Evolutionary conservation across 1,139 yeast genomes (phyloP).

Genomic region (Magnusiomyces fungicola): DNA sequence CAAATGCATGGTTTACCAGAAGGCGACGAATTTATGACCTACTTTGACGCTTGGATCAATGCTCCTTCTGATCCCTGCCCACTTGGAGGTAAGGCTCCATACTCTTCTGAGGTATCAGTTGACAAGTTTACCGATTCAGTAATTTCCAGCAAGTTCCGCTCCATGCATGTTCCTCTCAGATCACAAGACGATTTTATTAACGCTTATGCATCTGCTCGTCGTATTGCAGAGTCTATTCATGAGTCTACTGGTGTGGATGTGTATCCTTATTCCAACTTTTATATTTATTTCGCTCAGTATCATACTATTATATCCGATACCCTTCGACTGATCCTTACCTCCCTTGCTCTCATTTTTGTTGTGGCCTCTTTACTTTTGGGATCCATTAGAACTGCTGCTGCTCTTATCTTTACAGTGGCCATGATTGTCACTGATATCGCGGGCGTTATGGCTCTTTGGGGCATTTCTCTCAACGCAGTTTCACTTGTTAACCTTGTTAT

Average conservation of each 20-base stretch:
- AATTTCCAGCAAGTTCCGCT: slow-evolving; percentile 60
- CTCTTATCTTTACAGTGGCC: slow-evolving; percentile 51
- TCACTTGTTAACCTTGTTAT: slow-evolving; percentile 81
- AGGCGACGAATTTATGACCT: slow-evolving; percentile 63
- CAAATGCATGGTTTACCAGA: slow-evolving; percentile 82
- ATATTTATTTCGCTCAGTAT: slow-evolving; percentile 88
- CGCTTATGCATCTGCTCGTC: slow-evolving; percentile 68
- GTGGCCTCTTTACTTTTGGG: slow-evolving; percentile 58
- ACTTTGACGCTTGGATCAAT: slow-evolving; percentile 73
- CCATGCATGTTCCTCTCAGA: slow-evolving; percentile 72
- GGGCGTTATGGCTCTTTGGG: slow-evolving; percentile 71
- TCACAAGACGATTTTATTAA: slow-evolving; percentile 79
- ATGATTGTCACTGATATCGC: slow-evolving; percentile 67
- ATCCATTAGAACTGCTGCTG: slow-evolving; percentile 51
- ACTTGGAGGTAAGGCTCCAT: slow-evolving; percentile 92
- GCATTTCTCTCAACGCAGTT: slow-evolving; percentile 78
- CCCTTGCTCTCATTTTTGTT: slow-evolving; percentile 48
- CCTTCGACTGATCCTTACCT: slow-evolving; percentile 46
- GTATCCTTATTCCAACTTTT: slow-evolving; percentile 89
- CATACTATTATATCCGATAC: slow-evolving; percentile 53
- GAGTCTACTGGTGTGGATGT: slow-evolving; percentile 44
- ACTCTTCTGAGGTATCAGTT: slow-evolving; percentile 51
- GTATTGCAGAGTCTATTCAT: slow-evolving; percentile 57
- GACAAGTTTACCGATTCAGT: slow-evolving; percentile 37
- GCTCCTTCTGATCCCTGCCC: slow-evolving; percentile 90